Conservation (phyloP, 1,139 yeast genomes). For the Suhomyces bolitotheri region DNA sequence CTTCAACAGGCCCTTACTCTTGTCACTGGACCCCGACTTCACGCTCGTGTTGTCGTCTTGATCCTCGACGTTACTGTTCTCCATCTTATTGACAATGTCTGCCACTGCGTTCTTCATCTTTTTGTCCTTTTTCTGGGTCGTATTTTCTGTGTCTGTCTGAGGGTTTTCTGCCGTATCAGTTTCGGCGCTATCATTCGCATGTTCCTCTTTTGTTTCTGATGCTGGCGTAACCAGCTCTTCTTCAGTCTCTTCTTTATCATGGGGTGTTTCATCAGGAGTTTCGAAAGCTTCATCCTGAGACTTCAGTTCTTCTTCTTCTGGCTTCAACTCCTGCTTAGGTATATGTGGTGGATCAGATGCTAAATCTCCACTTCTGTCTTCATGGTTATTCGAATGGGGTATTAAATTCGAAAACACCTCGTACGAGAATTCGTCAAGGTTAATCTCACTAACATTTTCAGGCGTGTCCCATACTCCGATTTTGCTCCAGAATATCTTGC, state of each 20-base stretch:
- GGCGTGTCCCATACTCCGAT: slow-evolving; percentile 64
- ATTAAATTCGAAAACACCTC: slow-evolving; percentile 13
- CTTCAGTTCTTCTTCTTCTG: neutral
- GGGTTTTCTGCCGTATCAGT: neutral
- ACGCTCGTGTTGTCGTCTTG: slow-evolving; percentile 12
- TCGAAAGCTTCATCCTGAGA: slow-evolving; percentile 1
- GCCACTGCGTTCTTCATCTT: slow-evolving; percentile 11
- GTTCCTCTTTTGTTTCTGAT: neutral
- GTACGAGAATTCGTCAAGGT: slow-evolving; percentile 17
- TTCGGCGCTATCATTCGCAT: neutral
- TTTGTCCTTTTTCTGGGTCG: neutral
- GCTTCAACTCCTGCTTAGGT: neutral
- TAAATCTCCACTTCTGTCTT: neutral
- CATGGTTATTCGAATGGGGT: neutral
- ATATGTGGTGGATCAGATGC: no score
- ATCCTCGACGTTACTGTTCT: slow-evolving; percentile 9
- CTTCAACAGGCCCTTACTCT: slow-evolving; percentile 6
- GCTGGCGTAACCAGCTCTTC: no score
- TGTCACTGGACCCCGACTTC: slow-evolving; percentile 8
- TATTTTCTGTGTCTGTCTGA: neutral
- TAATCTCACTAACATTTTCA: slow-evolving; percentile 29
- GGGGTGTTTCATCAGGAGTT: neutral
- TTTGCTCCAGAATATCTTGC: slow-evolving; percentile 77
- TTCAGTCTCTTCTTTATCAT: neutral
- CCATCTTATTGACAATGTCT: slow-evolving; percentile 13